Percentiles rank a stretch among this genome's conserved stretches.
These are phyloP conservation scores for Delitschia confertaspora DNA, from an alignment of 495 filamentous ascomycete genomes.

Conservation along the genomic window DNA sequence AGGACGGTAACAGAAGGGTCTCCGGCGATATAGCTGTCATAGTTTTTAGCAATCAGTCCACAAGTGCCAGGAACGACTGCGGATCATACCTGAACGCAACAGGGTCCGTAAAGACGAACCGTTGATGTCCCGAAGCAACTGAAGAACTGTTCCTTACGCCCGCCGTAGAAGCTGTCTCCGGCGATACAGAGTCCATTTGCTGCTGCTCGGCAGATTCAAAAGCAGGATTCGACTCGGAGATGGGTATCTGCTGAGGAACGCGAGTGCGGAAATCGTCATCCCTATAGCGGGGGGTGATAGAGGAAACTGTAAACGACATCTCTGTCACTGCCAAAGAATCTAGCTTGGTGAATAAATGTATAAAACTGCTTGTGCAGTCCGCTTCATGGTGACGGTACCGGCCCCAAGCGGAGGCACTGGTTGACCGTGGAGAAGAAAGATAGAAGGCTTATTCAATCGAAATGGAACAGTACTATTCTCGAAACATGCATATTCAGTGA, in stretches of 20 bases:
- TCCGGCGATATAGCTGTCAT: constrained; percentile 85
- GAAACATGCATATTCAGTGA: background rate
- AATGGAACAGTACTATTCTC: background rate
- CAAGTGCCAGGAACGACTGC: no score
- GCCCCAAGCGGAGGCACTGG: background rate
- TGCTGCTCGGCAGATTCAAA: background rate
- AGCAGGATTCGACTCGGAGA: no score
- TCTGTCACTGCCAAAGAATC: background rate
- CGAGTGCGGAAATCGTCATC: constrained; percentile 16
- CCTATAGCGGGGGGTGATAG: background rate
- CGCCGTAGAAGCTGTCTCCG: constrained; percentile 1
- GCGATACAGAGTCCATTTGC: constrained; percentile 2
- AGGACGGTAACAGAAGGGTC: constrained; percentile 71
- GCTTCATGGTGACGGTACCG: constrained; percentile 11
- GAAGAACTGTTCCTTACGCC: constrained; percentile 8
- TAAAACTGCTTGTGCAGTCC: background rate
- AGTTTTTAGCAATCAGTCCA: background rate
- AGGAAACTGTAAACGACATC: constrained; percentile 15
- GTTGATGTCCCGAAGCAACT: constrained; percentile 28
- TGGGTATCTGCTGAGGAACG: constrained; percentile 6
- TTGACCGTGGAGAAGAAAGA: background rate
- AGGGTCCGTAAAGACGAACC: constrained; percentile 39
- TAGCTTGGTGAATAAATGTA: background rate
- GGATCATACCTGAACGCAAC: constrained; percentile 37
- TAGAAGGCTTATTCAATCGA: no score